Conservation (phyloP, 2,329 filamentous ascomycete genomes). For the Mollisiaceae sp. region DNA sequence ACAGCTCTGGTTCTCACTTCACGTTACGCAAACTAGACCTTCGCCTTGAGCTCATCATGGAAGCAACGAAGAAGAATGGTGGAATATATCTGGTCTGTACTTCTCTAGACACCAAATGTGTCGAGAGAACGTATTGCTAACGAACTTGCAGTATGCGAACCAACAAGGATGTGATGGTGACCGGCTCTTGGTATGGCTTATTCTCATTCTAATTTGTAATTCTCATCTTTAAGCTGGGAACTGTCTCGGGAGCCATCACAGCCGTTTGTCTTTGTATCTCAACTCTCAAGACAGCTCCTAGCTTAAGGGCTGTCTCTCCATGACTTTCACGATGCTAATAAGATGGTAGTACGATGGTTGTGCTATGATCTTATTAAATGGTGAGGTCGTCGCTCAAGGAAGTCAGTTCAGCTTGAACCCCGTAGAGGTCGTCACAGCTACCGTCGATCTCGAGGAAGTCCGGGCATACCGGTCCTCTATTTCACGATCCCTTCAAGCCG, state of each 20-base stretch:
- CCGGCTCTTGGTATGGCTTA: not conserved
- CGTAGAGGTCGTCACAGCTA: constrained; percentile 12
- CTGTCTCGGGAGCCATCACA: too few species aligned
- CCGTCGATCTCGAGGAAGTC: constrained; percentile 15
- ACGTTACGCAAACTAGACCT: constrained; percentile 5
- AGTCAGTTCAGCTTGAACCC: constrained; percentile 1
- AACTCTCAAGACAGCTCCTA: too few species aligned
- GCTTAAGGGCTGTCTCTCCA: too few species aligned
- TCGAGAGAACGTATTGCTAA: not conserved
- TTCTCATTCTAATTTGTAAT: not conserved
- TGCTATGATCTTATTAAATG: constrained; percentile 14
- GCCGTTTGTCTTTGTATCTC: too few species aligned
- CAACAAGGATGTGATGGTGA: constrained; percentile 18
- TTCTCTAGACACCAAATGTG: not conserved
- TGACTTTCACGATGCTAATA: too few species aligned
- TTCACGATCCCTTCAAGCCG: constrained; percentile 6
- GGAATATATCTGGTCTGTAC: constrained; percentile 7
- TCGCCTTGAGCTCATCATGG: constrained; percentile 9
- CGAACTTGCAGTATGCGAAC: constrained; percentile 7
- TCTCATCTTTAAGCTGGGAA: too few species aligned
- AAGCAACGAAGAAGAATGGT: constrained; percentile 8
- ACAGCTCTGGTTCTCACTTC: constrained; percentile 11
- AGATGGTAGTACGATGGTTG: constrained; percentile 13
- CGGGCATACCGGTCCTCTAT: constrained; percentile 7
- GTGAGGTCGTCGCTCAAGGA: constrained; percentile 13